phyloP scores from a whole-genome alignment of 495 filamentous ascomycete species.

The Podospora anserina region DNA sequence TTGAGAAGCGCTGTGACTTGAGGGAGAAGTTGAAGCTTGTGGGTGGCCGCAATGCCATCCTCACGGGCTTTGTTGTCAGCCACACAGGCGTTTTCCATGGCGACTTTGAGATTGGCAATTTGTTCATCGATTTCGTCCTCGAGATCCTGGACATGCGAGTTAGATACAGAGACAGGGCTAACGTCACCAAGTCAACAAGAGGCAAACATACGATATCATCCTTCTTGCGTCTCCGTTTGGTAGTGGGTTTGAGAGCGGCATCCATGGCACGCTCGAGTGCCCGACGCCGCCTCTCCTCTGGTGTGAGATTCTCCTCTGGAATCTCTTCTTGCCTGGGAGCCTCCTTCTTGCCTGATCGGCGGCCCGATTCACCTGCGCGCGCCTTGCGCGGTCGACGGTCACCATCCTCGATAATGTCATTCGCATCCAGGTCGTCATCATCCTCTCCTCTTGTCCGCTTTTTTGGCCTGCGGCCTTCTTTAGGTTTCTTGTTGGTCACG shows the following conservation, averaged over 20 bases:
- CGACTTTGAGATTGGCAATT: slow-evolving; percentile 80
- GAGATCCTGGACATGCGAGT: slow-evolving; percentile 60
- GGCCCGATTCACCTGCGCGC: slow-evolving; percentile 34
- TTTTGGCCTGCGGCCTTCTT: slow-evolving; percentile 76
- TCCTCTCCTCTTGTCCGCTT: slow-evolving; percentile 56
- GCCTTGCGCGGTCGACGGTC: slow-evolving; percentile 45
- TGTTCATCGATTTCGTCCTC: slow-evolving; percentile 85
- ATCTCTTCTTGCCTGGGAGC: slow-evolving; percentile 54
- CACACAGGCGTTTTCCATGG: slow-evolving; percentile 89
- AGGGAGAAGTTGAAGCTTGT: slow-evolving; percentile 92
- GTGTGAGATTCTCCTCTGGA: slow-evolving; percentile 61
- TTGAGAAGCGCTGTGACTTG: slow-evolving; percentile 86
- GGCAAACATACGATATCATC: slow-evolving; percentile 74
- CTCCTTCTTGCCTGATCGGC: slow-evolving; percentile 47
- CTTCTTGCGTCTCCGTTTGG: slow-evolving; percentile 75
- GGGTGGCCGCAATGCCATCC: slow-evolving; percentile 72
- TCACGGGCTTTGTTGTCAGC: slow-evolving; percentile 78
- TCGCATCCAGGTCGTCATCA: slow-evolving; percentile 55
- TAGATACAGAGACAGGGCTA: slow-evolving; percentile 9
- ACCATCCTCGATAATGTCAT: slow-evolving; percentile 45
- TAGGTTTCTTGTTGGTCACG: slow-evolving; percentile 62
- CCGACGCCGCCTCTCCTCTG: slow-evolving; percentile 68
- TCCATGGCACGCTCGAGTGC: slow-evolving; percentile 85
- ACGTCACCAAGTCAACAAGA: background rate
- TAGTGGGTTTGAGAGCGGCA: slow-evolving; percentile 77